Percentiles rank a stretch among this genome's conserved stretches.
Evolutionary conservation across 805 yeast species (phyloP).

Genomic region (Lipomyces orientalis): DNA sequence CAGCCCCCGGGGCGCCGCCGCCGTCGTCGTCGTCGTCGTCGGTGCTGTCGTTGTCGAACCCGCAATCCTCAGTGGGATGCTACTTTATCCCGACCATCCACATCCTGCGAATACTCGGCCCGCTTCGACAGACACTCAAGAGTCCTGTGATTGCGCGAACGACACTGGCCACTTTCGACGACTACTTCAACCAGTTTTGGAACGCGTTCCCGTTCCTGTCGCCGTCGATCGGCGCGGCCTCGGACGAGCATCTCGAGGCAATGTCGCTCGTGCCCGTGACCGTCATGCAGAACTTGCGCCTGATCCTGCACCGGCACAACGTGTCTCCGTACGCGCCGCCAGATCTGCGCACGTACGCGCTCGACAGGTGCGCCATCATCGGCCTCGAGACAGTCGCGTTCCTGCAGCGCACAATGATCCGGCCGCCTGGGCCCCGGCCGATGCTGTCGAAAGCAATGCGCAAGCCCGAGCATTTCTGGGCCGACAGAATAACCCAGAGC

Average conservation of each 20-base stretch:
- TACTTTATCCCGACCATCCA: constrained; percentile 31
- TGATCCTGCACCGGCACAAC: constrained; percentile 33
- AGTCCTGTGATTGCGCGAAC: constrained; percentile 20
- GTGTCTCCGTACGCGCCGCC: constrained; percentile 29
- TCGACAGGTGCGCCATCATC: constrained; percentile 28
- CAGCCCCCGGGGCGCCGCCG: too few relatives aligned
- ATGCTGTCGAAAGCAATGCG: constrained; percentile 1
- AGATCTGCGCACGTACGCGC: constrained; percentile 28
- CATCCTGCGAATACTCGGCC: constrained; percentile 25
- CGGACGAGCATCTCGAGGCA: constrained; percentile 18
- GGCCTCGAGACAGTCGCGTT: constrained; percentile 31
- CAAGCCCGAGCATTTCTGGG: constrained; percentile 23
- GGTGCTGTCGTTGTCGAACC: not conserved
- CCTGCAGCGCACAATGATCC: constrained; percentile 27
- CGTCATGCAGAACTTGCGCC: constrained; percentile 30
- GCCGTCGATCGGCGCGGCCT: not conserved
- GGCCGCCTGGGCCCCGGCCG: constrained; percentile 10
- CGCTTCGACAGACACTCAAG: constrained; percentile 25
- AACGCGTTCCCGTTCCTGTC: constrained; percentile 30
- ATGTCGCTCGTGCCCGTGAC: constrained; percentile 28
- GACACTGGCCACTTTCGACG: constrained; percentile 31
- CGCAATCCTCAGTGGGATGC: constrained; percentile 20
- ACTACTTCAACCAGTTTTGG: constrained; percentile 30
- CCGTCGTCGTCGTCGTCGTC: not conserved
- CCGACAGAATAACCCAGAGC: constrained; percentile 17